Percentiles rank a stretch among this genome's conserved stretches.
These are phyloP conservation scores for Saturnispora galanensis DNA, from an alignment of 805 yeast genomes.

Conservation along the genomic window DNA sequence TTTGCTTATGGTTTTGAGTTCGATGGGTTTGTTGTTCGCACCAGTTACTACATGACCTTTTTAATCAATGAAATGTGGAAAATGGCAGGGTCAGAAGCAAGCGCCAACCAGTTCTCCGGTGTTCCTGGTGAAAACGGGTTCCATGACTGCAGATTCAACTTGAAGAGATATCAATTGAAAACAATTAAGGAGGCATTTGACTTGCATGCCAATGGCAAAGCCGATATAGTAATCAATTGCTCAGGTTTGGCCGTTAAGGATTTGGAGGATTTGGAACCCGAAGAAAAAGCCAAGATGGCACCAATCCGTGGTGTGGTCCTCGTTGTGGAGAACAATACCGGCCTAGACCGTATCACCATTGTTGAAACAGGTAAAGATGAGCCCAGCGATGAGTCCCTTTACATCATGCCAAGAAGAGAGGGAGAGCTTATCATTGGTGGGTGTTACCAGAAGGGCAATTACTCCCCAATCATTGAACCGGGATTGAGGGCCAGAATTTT, in stretches of 20 bases:
- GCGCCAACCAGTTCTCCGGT: slow-evolving; percentile 7
- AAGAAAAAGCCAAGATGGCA: slow-evolving; percentile 33
- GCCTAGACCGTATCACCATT: slow-evolving; percentile 89
- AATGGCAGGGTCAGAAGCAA: slow-evolving; percentile 10
- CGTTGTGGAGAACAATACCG: slow-evolving; percentile 74
- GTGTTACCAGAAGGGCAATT: slow-evolving; percentile 23
- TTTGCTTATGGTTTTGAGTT: slow-evolving; percentile 35
- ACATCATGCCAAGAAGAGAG: slow-evolving; percentile 61
- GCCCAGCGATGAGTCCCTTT: slow-evolving; percentile 36
- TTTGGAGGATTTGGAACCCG: slow-evolving; percentile 49
- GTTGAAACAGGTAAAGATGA: slow-evolving; percentile 55
- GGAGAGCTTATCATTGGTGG: slow-evolving; percentile 64
- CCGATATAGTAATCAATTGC: slow-evolving; percentile 48
- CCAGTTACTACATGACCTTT: slow-evolving; percentile 22
- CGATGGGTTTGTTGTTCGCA: slow-evolving; percentile 27
- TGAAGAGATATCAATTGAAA: slow-evolving; percentile 34
- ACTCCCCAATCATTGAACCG: slow-evolving; percentile 27
- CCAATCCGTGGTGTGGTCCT: slow-evolving; percentile 39
- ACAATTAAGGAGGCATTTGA: slow-evolving; percentile 41
- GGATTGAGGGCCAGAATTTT: slow-evolving; percentile 39
- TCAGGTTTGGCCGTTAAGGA: slow-evolving; percentile 86
- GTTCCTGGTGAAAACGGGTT: slow-evolving; percentile 7
- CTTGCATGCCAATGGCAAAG: slow-evolving; percentile 30
- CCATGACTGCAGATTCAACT: slow-evolving; percentile 34
- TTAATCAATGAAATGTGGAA: slow-evolving; percentile 25